Evolutionary conservation across 2,329 filamentous ascomycete species (phyloP).

Genomic region (Neobulgaria alba): DNA sequence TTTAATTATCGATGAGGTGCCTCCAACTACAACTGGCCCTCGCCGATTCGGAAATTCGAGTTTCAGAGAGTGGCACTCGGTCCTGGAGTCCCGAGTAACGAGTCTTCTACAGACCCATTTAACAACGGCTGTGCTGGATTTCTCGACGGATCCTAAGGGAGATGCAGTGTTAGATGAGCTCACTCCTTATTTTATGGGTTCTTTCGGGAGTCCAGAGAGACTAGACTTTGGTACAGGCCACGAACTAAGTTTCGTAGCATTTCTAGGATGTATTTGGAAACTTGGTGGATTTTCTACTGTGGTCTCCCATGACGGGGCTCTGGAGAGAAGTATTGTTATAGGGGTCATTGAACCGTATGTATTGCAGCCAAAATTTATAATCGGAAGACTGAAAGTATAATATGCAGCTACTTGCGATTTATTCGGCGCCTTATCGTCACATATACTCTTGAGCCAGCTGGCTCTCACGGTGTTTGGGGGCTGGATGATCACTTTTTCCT

Average conservation of each 20-base stretch:
- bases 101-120: conserved; percentile 50
- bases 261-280: conserved; percentile 86
- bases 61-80: conserved; percentile 73
- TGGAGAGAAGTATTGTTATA: conserved; percentile 74
- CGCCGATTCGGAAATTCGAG: conserved; percentile 87
- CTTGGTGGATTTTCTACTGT: conserved; percentile 66
- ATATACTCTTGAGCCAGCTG: conserved; percentile 90
- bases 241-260: conserved; percentile 89
- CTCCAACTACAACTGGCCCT: conserved; percentile 69
- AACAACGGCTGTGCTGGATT: conserved; percentile 35
- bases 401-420: conserved; percentile 63
- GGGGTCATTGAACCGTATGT: conserved; percentile 75
- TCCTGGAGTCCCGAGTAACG: conserved; percentile 53
- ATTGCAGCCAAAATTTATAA: neutral
- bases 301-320: conserved; percentile 36
- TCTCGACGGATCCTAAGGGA: conserved; percentile 14
- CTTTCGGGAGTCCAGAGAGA: conserved; percentile 80
- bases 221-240: conserved; percentile 96
- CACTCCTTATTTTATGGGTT: conserved; percentile 69
- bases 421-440: conserved; percentile 76
- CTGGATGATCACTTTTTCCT: conserved; percentile 95
- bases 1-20: conserved; percentile 64
- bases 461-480: conserved; percentile 96
- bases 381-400: conserved; percentile 4
- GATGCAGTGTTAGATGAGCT: conserved; percentile 57